These are phyloP conservation scores for Pythium aphanidermatum DNA, from an alignment of 352 stramenopile genomes.

Conservation along the genomic window DNA sequence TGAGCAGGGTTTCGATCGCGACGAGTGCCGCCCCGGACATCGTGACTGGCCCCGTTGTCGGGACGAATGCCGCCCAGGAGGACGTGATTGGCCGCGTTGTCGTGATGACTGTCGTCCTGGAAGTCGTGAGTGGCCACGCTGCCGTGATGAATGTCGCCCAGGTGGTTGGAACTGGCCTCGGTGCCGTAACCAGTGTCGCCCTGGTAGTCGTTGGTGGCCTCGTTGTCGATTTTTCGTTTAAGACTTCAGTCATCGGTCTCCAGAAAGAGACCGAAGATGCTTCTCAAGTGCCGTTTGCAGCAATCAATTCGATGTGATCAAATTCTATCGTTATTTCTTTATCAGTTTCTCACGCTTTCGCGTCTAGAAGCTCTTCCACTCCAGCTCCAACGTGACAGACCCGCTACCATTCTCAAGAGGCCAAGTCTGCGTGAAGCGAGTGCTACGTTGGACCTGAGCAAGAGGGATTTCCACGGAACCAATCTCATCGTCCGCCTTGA, in stretches of 20 bases:
- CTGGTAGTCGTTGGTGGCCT: slow-evolving; percentile 5
- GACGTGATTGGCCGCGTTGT: slow-evolving; percentile 8
- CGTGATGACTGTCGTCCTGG: slow-evolving; percentile 6
- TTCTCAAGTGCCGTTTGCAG: not conserved
- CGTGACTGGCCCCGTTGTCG: not conserved
- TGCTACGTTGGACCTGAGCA: slow-evolving; percentile 28
- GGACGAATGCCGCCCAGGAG: not conserved
- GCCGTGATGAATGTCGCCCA: not conserved
- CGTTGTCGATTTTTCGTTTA: too few species aligned
- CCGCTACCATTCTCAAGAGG: slow-evolving; percentile 30
- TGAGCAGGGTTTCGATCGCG: not conserved
- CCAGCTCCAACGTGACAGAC: slow-evolving; percentile 30
- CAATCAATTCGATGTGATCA: slow-evolving; percentile 1
- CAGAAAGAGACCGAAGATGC: not conserved
- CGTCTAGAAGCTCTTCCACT: slow-evolving; percentile 36
- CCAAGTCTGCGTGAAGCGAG: slow-evolving; percentile 26
- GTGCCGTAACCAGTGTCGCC: slow-evolving; percentile 10
- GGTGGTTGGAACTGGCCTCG: slow-evolving; percentile 4
- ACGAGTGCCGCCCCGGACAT: slow-evolving; percentile 1
- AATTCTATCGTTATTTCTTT: too few species aligned
- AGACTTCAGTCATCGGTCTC: too few species aligned
- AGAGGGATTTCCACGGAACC: slow-evolving; percentile 32
- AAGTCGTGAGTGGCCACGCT: not conserved
- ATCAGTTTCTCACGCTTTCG: too few species aligned
- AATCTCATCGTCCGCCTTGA: slow-evolving; percentile 40